Percentiles rank a stretch among this genome's conserved stretches.
phyloP scores from a whole-genome alignment of 2,329 filamentous ascomycete species.

The Colletotrichum phormii region DNA sequence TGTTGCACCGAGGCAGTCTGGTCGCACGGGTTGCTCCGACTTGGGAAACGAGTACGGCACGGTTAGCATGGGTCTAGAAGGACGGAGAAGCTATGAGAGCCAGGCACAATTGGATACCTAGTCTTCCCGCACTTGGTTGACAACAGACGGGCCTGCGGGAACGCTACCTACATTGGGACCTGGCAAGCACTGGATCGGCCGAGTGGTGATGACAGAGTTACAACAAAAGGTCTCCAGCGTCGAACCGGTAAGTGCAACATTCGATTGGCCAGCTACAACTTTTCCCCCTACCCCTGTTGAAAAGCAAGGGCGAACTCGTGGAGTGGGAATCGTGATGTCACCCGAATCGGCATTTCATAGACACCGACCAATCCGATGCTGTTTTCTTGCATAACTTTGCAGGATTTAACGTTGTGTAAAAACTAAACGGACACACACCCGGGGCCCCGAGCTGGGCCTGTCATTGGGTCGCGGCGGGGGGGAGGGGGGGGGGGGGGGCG shows the following conservation, averaged over 20 bases:
- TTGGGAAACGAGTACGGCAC: background rate
- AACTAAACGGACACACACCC: background rate
- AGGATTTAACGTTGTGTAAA: constrained; percentile 17
- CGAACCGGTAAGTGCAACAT: background rate
- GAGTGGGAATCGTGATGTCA: constrained; percentile 32
- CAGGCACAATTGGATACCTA: background rate
- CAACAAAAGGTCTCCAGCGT: background rate
- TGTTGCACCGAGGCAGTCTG: background rate
- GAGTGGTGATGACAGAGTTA: constrained; percentile 6
- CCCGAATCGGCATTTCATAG: constrained; percentile 1
- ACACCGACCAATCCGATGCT: constrained; percentile 9
- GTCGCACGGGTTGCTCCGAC: background rate
- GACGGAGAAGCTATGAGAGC: background rate
- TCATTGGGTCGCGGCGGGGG: background rate
- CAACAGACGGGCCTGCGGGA: background rate
- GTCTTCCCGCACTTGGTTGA: background rate
- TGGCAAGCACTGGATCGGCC: background rate
- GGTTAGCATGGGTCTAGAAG: background rate
- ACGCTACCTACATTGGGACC: background rate
- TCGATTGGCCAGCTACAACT: constrained; percentile 12
- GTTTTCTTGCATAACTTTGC: constrained; percentile 17
- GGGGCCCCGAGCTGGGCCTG: background rate
- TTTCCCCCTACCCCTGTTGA: background rate
- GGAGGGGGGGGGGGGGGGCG: too few relatives aligned
- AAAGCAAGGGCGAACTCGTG: background rate